Percentiles rank a stretch among this genome's conserved stretches.
phyloP scores from a whole-genome alignment of 228 moss, liverwort and hornwort species.

The Sphagnum magellanicum region DNA sequence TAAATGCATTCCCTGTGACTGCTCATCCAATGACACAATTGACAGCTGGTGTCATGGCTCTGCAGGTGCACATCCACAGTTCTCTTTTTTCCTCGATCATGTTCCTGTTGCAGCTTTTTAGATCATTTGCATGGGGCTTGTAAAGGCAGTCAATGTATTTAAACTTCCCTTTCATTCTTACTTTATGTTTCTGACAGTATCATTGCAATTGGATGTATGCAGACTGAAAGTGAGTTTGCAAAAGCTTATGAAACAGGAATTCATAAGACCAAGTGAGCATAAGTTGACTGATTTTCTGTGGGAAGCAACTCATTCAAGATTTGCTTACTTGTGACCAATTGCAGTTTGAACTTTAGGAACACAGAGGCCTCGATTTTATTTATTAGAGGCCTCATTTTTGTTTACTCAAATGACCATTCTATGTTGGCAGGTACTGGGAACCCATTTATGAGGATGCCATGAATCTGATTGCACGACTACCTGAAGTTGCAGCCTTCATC shows the following conservation, averaged over 20 bases:
- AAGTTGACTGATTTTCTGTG: too few species aligned
- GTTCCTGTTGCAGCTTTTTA: too few species aligned
- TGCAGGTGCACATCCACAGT: constrained; percentile 19
- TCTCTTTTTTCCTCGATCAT: not conserved
- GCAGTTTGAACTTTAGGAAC: too few species aligned
- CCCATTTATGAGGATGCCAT: constrained; percentile 80
- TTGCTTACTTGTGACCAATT: too few species aligned
- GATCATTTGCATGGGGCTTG: too few species aligned
- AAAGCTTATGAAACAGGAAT: constrained; percentile 66
- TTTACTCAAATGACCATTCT: too few species aligned
- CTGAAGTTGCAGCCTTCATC: constrained; percentile 80
- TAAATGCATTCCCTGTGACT: constrained; percentile 51
- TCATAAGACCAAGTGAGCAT: constrained; percentile 71
- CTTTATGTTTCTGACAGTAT: too few species aligned
- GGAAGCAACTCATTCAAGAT: too few species aligned
- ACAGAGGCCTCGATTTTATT: too few species aligned
- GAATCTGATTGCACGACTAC: constrained; percentile 79
- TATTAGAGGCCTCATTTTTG: too few species aligned
- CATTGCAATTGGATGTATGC: constrained; percentile 5
- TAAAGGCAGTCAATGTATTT: too few species aligned
- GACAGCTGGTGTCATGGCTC: constrained; percentile 58
- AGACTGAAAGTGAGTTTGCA: constrained; percentile 79
- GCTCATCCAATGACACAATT: constrained; percentile 82
- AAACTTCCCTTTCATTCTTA: too few species aligned
- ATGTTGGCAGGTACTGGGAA: constrained; percentile 52